These are phyloP conservation scores for Yarrowia galli DNA, from an alignment of 1,139 yeast genomes.

Conservation along the genomic window DNA sequence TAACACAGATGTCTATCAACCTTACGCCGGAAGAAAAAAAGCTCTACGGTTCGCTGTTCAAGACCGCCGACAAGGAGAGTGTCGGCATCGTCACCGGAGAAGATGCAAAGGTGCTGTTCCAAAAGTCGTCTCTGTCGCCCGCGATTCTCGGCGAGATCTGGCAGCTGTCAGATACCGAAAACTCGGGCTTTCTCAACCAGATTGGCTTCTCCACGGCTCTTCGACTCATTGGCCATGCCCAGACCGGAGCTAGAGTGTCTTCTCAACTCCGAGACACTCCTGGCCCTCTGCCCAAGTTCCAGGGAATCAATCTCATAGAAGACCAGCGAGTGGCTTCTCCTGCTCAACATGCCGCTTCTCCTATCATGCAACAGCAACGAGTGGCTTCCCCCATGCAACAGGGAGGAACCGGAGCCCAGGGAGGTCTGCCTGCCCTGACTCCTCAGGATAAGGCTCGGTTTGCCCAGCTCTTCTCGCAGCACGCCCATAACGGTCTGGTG, in stretches of 20 bases:
- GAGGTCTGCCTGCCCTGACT: conserved; percentile 65
- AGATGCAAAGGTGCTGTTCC: conserved; percentile 83
- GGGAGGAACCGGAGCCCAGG: conserved; percentile 25
- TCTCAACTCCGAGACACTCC: conserved; percentile 59
- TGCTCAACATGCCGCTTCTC: neutral
- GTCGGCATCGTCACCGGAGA: conserved; percentile 90
- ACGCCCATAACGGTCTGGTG: conserved; percentile 63
- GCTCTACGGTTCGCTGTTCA: conserved; percentile 76
- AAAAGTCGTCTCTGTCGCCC: conserved; percentile 84
- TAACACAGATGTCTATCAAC: conserved; percentile 35
- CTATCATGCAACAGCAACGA: conserved; percentile 5
- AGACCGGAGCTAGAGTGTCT: conserved; percentile 68
- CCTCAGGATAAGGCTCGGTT: conserved; percentile 74
- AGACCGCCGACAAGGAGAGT: conserved; percentile 77
- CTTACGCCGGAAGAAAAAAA: conserved; percentile 70
- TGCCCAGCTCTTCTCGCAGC: conserved; percentile 74
- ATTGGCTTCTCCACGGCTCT: conserved; percentile 84
- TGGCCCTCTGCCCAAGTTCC: conserved; percentile 59
- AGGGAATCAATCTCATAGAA: conserved; percentile 43
- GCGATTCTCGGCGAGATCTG: conserved; percentile 86
- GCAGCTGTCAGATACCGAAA: conserved; percentile 87
- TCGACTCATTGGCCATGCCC: conserved; percentile 89
- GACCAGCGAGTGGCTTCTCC: conserved; percentile 26
- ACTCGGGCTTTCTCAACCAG: conserved; percentile 84
- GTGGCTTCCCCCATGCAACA: conserved; percentile 40